A percentile compares a stretch with the other conserved stretches of the same genome.
These are phyloP conservation scores for Aspergillus pseudoviridinutans DNA, from an alignment of 2,329 filamentous ascomycete species.

Conservation along the genomic window DNA sequence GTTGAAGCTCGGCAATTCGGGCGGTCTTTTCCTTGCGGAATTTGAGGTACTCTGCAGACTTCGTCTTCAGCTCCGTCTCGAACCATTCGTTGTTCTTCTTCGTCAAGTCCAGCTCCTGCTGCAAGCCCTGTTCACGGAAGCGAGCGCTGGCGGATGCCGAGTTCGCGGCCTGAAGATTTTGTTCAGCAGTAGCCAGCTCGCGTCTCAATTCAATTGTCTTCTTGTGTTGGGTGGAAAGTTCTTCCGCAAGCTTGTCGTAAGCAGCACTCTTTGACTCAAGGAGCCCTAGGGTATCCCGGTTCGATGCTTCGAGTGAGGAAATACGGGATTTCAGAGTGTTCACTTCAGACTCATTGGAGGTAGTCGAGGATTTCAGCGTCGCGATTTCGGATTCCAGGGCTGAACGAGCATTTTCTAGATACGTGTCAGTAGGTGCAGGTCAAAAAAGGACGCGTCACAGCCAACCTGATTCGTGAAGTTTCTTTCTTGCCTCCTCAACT, in stretches of 20 bases:
- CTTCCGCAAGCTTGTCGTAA: conserved; percentile 79
- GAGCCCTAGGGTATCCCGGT: conserved; percentile 82
- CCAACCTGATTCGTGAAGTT: conserved; percentile 76
- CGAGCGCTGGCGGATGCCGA: conserved; percentile 76
- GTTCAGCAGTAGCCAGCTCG: conserved; percentile 76
- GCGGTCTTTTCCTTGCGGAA: conserved; percentile 93
- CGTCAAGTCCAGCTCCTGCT: conserved; percentile 84
- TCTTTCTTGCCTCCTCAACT: conserved; percentile 73
- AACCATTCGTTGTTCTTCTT: conserved; percentile 93
- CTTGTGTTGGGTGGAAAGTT: conserved; percentile 82
- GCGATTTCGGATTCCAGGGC: conserved; percentile 78
- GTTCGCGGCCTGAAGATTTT: conserved; percentile 76
- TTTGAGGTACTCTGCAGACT: conserved; percentile 79
- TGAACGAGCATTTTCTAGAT: conserved; percentile 69
- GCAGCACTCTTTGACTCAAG: conserved; percentile 86
- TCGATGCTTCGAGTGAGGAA: conserved; percentile 80
- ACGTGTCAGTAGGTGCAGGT: conserved; percentile 14
- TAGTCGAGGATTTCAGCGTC: conserved; percentile 68
- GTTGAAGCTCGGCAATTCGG: conserved; percentile 81
- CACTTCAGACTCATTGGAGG: conserved; percentile 62
- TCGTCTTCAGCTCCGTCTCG: conserved; percentile 85
- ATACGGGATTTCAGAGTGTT: conserved; percentile 78
- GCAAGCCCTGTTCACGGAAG: conserved; percentile 83
- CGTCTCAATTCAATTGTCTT: conserved; percentile 80
- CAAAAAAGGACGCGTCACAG: neutral